Conservation (phyloP, 2,329 filamentous ascomycete genomes). For the Aspergillus sp. region DNA sequence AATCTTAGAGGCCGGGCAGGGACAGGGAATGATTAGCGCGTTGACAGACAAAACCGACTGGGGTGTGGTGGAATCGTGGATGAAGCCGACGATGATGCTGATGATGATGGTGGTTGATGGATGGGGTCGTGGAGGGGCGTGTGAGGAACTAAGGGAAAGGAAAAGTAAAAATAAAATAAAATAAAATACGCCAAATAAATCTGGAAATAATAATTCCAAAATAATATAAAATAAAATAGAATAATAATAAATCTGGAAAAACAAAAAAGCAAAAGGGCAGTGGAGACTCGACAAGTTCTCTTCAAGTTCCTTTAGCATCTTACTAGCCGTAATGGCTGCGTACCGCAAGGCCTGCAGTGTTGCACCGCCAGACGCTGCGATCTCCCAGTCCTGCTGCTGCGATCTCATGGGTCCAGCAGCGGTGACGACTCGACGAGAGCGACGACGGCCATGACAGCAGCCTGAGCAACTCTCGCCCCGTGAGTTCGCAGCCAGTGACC, state of each 20-base stretch:
- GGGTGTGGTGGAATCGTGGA: conserved; percentile 17
- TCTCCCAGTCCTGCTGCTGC: conserved; percentile 1
- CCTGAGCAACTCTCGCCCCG: too few relatives aligned
- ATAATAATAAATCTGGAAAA: not conserved
- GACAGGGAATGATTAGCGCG: conserved; percentile 13
- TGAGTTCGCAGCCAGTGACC: too few relatives aligned
- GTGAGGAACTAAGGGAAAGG: conserved; percentile 10
- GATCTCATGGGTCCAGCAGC: not conserved
- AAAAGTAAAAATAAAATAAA: conserved; percentile 8
- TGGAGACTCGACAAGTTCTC: not conserved
- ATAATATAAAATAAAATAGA: not conserved
- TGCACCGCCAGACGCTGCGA: conserved; percentile 19
- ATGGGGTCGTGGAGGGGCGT: conserved; percentile 5
- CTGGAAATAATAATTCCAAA: not conserved
- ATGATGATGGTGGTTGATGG: conserved; percentile 13
- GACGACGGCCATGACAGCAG: not conserved
- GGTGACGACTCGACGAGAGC: not conserved
- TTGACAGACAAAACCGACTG: conserved; percentile 19
- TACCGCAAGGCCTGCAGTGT: conserved; percentile 2
- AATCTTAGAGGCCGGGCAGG: conserved; percentile 19
- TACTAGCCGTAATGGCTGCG: not conserved
- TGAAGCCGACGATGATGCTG: conserved; percentile 20
- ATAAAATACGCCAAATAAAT: conserved; percentile 5
- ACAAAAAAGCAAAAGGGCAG: not conserved
- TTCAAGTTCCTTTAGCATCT: conserved; percentile 6